A percentile compares a stretch with the other conserved stretches of the same genome.
Evolutionary conservation across 805 yeast genomes (phyloP).

Genomic region (Kodamaea lidongshanica): DNA sequence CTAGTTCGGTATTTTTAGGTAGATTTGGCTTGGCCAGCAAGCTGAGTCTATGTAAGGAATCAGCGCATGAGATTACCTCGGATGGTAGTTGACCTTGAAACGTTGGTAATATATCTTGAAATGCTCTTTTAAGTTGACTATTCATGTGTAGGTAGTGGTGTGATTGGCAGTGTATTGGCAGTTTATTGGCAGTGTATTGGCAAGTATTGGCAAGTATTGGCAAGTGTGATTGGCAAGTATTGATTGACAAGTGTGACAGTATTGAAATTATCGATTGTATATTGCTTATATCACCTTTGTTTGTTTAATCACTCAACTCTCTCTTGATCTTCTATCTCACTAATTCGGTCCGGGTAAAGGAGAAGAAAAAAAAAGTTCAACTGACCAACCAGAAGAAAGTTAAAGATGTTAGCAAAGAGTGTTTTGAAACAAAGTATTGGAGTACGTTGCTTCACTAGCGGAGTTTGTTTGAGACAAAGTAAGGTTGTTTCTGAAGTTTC

Average conservation of each 20-base stretch:
- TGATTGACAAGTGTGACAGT: background rate
- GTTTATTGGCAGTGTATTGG: too few species aligned
- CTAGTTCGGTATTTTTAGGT: constrained; percentile 52
- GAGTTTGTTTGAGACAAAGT: constrained; percentile 14
- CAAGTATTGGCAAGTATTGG: too few species aligned
- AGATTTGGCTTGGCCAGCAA: constrained; percentile 46
- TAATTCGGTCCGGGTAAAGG: too few species aligned
- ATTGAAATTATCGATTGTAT: too few species aligned
- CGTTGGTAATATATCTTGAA: constrained; percentile 48
- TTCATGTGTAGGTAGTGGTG: too few species aligned
- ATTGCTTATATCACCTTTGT: too few species aligned
- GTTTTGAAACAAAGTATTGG: constrained; percentile 13
- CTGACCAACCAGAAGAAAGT: constrained; percentile 24
- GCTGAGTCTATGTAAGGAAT: constrained; percentile 44
- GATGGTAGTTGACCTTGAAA: constrained; percentile 40
- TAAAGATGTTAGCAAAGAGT: constrained; percentile 23
- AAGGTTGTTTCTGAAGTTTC: constrained; percentile 21
- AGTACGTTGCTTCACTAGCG: constrained; percentile 22
- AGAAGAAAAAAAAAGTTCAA: too few species aligned
- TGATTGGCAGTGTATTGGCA: too few species aligned
- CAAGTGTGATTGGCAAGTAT: background rate
- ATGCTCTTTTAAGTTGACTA: constrained; percentile 23
- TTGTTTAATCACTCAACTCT: too few species aligned
- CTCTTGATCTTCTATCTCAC: constrained; percentile 4
- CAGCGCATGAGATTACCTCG: constrained; percentile 34